These are phyloP conservation scores for Podospora bellae-mahoneyi DNA, from an alignment of 495 filamentous ascomycete genomes.

Conservation along the genomic window DNA sequence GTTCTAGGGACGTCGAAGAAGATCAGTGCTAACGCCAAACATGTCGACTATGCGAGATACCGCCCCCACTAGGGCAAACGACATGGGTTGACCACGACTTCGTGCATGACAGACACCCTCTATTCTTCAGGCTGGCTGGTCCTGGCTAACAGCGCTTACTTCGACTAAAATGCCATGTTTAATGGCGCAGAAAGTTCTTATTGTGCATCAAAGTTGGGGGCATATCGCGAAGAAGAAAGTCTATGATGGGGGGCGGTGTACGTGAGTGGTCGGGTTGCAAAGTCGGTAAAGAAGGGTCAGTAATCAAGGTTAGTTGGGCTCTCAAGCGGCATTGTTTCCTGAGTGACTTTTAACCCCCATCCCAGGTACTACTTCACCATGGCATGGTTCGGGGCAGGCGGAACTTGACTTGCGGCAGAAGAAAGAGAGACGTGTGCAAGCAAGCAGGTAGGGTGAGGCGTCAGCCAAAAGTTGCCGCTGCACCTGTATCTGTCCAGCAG, in stretches of 20 bases:
- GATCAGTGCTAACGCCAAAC: constrained; percentile 10
- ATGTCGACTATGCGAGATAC: constrained; percentile 25
- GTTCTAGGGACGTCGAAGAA: background rate
- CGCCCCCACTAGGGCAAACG: constrained; percentile 33
- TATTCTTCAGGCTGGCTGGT: constrained; percentile 11
- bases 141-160: constrained; percentile 23
- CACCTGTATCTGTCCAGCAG: constrained; percentile 8
- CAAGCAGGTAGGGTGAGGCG: background rate
- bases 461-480: constrained; percentile 4
- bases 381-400: background rate
- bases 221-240: background rate
- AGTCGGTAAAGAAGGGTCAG: constrained; percentile 18
- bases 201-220: background rate
- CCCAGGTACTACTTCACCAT: background rate
- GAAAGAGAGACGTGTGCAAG: background rate
- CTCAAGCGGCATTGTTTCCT: constrained; percentile 22
- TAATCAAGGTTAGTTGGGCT: constrained; percentile 26
- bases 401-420: constrained; percentile 11
- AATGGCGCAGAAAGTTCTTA: constrained; percentile 15
- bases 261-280: constrained; percentile 27
- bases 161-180: constrained; percentile 19
- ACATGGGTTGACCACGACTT: constrained; percentile 40
- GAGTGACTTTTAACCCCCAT: background rate
- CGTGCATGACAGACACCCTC: constrained; percentile 38
- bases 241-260: background rate